Evolutionary conservation across 2,329 filamentous ascomycete species (phyloP), one percentile per base, ranked within the genome.

Genomic region (Nothophaeocryptopus gaeumannii): DNA sequence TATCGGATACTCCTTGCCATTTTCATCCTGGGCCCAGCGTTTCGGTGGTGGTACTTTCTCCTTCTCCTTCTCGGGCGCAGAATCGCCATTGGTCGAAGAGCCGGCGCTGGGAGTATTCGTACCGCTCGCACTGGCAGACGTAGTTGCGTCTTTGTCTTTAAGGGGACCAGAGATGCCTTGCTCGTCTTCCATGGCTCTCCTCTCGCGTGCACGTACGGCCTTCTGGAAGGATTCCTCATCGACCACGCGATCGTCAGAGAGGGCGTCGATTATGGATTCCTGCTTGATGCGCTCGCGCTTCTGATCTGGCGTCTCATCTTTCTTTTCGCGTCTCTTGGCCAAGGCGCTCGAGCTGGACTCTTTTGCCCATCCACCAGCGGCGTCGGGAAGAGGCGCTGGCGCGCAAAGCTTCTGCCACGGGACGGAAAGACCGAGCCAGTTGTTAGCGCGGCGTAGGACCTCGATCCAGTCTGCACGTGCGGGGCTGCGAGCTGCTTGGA

Each of bases 381-480:
- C 62, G 8, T 70, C 68, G 2, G 70, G 70, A 3, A 74, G 59
- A 2, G 73, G 72, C 5, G 71, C 69, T n/a, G 73, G 71, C 1
- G 70, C 66, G 54, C 88, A 92, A 5, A 93, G 77, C 2, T 72
- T 73, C 55, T 91, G 86, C 89, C 88, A 93, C 1, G 77, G 75
- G 3, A 77, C 70, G 2, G 70, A 66, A 8, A 93, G 76, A 5
- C 79, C 76, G 44, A 92, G 77, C 84, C 85, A 89, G 63, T 88
- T 86, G 31, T 81, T 76, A 0, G 79, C 77, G 29, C 81, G 79
- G 0, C 83, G 79, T 8, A 93, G 68, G 0, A 92, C 76, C 68
- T 92, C 86, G 40, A 85, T 81, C 88, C 88, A 95, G 69, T 95
- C 89, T 2, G 84, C 80, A 44, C 87, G 82, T 2, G 86, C 83